phyloP scores from a whole-genome alignment of 805 yeast genomes.

The Ogataea trehalophila region DNA sequence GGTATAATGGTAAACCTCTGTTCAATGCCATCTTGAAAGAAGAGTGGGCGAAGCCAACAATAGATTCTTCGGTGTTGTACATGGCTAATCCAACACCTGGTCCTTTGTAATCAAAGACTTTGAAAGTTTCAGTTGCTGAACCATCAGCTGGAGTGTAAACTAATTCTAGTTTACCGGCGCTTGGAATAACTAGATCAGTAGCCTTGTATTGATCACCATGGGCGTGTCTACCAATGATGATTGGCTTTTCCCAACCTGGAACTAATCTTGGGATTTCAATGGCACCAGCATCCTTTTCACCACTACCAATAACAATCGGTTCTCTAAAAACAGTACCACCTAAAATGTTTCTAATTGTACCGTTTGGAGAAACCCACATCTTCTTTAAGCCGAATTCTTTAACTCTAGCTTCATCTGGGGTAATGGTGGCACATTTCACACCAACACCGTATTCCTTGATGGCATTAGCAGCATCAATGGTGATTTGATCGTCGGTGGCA shows the following conservation, averaged over 20 bases:
- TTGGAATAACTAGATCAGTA: constrained; percentile 63
- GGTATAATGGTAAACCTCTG: constrained; percentile 58
- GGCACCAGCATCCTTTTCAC: background rate
- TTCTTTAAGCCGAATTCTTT: constrained; percentile 66
- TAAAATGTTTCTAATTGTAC: constrained; percentile 74
- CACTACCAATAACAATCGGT: constrained; percentile 65
- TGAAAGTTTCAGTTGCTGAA: constrained; percentile 37
- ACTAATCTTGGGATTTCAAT: constrained; percentile 59
- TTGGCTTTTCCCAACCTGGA: constrained; percentile 79
- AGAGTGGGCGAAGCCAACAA: constrained; percentile 72
- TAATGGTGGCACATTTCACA: constrained; percentile 80
- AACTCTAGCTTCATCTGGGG: constrained; percentile 79
- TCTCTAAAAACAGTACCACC: constrained; percentile 85
- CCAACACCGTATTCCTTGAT: constrained; percentile 74
- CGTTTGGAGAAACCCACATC: constrained; percentile 87
- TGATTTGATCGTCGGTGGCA: constrained; percentile 64
- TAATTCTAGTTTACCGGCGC: constrained; percentile 60
- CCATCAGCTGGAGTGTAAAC: constrained; percentile 63
- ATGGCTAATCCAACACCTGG: constrained; percentile 76
- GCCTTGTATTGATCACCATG: constrained; percentile 84
- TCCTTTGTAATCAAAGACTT: constrained; percentile 59
- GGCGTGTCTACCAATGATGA: constrained; percentile 82
- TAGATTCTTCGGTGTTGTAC: constrained; percentile 81
- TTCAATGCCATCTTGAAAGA: constrained; percentile 70
- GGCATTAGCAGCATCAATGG: constrained; percentile 76